Base-by-base conservation (phyloP, 192 early-diverging fungal genomes). In the Coemansia sp. region DNA sequence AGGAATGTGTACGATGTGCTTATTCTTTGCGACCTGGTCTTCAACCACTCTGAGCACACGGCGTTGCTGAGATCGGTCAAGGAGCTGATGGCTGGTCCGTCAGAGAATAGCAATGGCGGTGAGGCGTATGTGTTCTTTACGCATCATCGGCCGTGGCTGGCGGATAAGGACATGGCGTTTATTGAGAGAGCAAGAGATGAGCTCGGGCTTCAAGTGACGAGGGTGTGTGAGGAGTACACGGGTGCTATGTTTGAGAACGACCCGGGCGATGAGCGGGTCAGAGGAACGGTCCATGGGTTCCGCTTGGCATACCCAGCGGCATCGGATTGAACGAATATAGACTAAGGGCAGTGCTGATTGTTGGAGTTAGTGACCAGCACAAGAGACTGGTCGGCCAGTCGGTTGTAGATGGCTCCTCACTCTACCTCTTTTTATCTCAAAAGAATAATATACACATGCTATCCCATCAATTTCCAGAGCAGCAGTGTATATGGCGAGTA, bases 171-270 rank as follows among this genome's bases (percentile, higher is more conserved):
- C 58, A 70, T 91, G 63, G 79, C 81, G 30, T 94, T 95, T 61
- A 91, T 94, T 67, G 79, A 85, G 27, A 67, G 89, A 23, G 89
- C 89, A 0, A 58, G 72, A 6, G 53, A 64, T 4, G 83, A 88
- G 46, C 83, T 81, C 45, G 83, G 81, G 0, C 88, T 94, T 38
- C 60, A 75, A 41, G 82, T 75, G 3, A 84, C 88, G 28, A 81
- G 86, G 46, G 58, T 95, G 4, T 58, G 80, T 15, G 78, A 87
- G 19, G 60, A 82, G 42, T 85, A 78, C 33, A 87, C 88, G 63
- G 78, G 68, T 2, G 81, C 82, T 3, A 95, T 95, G 93, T 95
- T 95, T 76, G 82, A 86, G 26, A 83, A 91, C 32, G 93, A 95
- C 69, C 73, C 78, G 10, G 93, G 93, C 3, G 84, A 87, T 59